A percentile compares a stretch with the other conserved stretches of the same genome.
Evolutionary conservation across 169 alveolate genomes (phyloP).

Genomic region (Plasmodium inui): DNA sequence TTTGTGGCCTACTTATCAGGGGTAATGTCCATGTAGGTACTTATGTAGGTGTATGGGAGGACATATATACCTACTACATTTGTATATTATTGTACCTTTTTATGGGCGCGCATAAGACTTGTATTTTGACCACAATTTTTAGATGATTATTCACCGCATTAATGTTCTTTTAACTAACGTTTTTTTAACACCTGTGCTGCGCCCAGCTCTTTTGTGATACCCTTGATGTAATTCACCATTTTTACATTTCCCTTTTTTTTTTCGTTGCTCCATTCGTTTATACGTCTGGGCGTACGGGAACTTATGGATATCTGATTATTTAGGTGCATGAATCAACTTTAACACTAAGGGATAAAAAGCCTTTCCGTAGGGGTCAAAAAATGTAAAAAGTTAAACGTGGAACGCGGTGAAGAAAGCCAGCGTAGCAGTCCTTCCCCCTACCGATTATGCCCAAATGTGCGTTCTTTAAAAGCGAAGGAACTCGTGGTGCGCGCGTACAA

Average conservation of each 20-base stretch:
- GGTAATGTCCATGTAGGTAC: not conserved
- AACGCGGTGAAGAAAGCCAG: not conserved
- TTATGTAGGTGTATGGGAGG: not conserved
- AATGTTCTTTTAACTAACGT: not conserved
- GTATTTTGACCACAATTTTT: not conserved
- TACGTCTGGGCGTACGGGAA: not conserved
- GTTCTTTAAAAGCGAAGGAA: not conserved
- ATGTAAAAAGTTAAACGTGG: not conserved
- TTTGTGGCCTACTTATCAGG: not conserved
- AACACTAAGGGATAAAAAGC: not conserved
- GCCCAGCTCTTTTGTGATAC: not conserved
- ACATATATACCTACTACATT: not conserved
- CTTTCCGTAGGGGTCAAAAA: not conserved
- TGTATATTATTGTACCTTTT: not conserved
- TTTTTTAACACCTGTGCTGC: not conserved
- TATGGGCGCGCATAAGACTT: not conserved
- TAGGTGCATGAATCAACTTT: not conserved
- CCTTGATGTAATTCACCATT: not conserved
- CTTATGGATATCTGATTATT: not conserved
- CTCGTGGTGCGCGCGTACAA: not conserved
- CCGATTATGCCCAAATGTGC: not conserved
- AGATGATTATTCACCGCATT: not conserved
- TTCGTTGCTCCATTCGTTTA: not conserved
- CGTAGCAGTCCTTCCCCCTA: not conserved
- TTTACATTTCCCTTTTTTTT: not conserved